Evolutionary conservation across 352 stramenopile genomes (phyloP), one percentile per base, ranked within the genome.

Genomic region (Blastocystis sp.): DNA sequence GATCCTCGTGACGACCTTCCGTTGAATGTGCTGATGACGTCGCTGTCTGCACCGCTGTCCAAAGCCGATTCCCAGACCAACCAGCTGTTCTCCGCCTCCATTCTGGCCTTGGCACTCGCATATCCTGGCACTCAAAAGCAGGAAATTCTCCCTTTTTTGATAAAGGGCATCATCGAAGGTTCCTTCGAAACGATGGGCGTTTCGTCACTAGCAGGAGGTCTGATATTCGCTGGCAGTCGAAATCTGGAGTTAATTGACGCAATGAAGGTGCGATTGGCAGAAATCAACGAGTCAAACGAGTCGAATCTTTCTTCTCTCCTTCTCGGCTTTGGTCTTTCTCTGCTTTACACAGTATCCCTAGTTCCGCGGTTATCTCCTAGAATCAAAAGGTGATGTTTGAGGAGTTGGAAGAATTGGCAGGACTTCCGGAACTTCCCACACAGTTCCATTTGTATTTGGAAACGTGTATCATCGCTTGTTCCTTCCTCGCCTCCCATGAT

Each of bases 151-250:
- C 73, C 73, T 18, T 68, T 84, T 37, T 20, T 84, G 9, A 15
- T 68, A 23, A 73, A 39, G 73, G 29, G 73, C 18, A 37, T 47
- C 41, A 2, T 5, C n/a, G 73, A 84, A 15, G 54, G 73, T 37
- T 7, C 5, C 0, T 54, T 70, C 11, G 29, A 80, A 53, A 26
- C 41, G 47, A 26, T 26, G 18, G 73, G 43, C 18, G 23, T 53
- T 11, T 50, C 53, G 37, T 34, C 73, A 23, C 9, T 84, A 3
- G 73, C 73, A 18, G n/a, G 23, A 9, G 73, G 73, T 37, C n/a
- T 84, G 47, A 68, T 84, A n/a, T 84, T 84, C 73, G 50, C 29
- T 23, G 73, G 73, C 3, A 47, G 54, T 26, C 15, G 47, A 18
- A 29, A 66, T 18, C 11, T 13, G 18, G 73, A 66, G 20, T 18